Evolutionary conservation across 2,329 filamentous ascomycete genomes (phyloP).

Genomic region (Chaetothyriales sp.): DNA sequence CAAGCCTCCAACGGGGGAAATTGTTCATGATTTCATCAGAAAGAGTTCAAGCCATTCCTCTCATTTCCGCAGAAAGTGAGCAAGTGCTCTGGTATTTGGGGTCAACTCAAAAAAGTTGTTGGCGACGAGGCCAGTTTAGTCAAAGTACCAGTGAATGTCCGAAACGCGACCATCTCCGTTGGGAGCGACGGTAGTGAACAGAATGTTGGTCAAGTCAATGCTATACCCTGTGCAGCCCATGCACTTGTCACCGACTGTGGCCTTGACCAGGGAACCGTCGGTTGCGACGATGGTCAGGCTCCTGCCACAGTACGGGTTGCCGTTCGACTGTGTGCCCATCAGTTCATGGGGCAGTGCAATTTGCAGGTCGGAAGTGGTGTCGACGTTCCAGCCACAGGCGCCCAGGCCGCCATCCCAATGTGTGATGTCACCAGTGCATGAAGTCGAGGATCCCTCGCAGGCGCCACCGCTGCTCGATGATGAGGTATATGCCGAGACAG

Average conservation of each 20-base stretch:
- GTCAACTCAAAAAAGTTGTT: neutral
- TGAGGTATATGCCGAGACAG: constrained; percentile 2
- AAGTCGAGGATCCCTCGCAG: constrained; percentile 21
- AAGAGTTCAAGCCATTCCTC: neutral
- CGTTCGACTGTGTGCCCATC: constrained; percentile 51
- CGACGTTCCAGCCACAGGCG: constrained; percentile 50
- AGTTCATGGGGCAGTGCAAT: constrained; percentile 52
- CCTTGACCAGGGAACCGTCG: constrained; percentile 41
- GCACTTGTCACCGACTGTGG: constrained; percentile 59
- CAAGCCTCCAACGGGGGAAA: neutral
- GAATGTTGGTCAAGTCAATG: constrained; percentile 20
- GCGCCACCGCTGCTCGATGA: constrained; percentile 11
- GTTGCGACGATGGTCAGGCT: constrained; percentile 44
- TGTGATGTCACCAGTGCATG: constrained; percentile 51
- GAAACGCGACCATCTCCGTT: constrained; percentile 26
- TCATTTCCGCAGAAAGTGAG: neutral
- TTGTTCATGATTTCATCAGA: neutral
- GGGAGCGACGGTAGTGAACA: constrained; percentile 25
- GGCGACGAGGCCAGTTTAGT: constrained; percentile 4
- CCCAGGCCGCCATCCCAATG: constrained; percentile 55
- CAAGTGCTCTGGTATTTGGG: neutral
- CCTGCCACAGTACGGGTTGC: constrained; percentile 56
- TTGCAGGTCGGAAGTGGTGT: constrained; percentile 42
- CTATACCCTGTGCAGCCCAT: constrained; percentile 41
- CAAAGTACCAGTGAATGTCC: constrained; percentile 30